Evolutionary conservation across 106 monocot species (phyloP).

Genomic region (Dendrobium catenatum): DNA sequence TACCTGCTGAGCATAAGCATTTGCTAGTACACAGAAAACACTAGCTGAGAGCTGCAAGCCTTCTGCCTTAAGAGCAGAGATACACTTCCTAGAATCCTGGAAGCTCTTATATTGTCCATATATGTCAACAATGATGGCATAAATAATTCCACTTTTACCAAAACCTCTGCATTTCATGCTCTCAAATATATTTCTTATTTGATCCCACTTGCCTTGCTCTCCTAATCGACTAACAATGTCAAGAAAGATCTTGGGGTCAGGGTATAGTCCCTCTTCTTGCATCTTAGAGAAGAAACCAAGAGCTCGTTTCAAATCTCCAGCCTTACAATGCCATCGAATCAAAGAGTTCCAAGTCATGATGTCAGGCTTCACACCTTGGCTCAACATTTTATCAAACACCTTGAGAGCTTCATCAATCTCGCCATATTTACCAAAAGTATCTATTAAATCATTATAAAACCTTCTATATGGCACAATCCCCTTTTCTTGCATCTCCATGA

Average conservation of each 20-base stretch:
- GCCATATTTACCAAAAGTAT: constrained; percentile 58
- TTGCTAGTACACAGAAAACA: constrained; percentile 68
- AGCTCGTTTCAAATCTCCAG: constrained; percentile 46
- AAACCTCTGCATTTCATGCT: constrained; percentile 49
- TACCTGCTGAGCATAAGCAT: constrained; percentile 88
- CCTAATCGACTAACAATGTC: constrained; percentile 51
- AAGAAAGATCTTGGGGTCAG: constrained; percentile 65
- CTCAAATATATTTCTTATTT: constrained; percentile 50
- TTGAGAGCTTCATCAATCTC: constrained; percentile 37
- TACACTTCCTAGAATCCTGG: constrained; percentile 44
- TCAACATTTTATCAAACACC: constrained; percentile 53
- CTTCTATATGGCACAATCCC: constrained; percentile 30
- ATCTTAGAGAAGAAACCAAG: constrained; percentile 42
- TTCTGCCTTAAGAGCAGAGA: constrained; percentile 60
- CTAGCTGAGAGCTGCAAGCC: constrained; percentile 49
- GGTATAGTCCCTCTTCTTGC: constrained; percentile 70
- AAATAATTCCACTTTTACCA: constrained; percentile 44
- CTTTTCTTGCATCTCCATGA: constrained; percentile 50
- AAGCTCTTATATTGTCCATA: constrained; percentile 82
- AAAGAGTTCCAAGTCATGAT: constrained; percentile 62
- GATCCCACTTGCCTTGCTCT: constrained; percentile 67
- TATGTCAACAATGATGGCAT: constrained; percentile 68
- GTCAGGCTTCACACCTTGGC: constrained; percentile 45
- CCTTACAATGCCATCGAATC: constrained; percentile 58
- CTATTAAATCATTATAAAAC: constrained; percentile 58